Conservation (phyloP, 2,329 filamentous ascomycete genomes). For the Neodidymelliopsis sp. region DNA sequence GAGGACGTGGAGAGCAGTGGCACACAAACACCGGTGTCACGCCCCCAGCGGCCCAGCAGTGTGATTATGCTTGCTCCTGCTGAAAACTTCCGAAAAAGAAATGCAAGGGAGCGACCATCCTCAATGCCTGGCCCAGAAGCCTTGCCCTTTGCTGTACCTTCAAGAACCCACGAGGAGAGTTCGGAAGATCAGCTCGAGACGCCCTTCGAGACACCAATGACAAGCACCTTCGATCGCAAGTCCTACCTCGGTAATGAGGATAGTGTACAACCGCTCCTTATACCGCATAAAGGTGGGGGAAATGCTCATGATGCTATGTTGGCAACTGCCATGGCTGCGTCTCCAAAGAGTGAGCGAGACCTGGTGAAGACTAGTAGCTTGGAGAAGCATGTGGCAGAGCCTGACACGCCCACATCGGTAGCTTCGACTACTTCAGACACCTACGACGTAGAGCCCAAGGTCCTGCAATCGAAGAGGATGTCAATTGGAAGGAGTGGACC, state of each 20-base stretch:
- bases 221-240: constrained; percentile 29
- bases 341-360: constrained; percentile 22
- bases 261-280: constrained; percentile 4
- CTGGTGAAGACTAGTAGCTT: constrained; percentile 20
- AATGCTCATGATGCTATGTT: constrained; percentile 40
- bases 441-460: constrained; percentile 38
- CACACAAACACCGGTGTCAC: constrained; percentile 36
- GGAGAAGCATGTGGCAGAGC: constrained; percentile 27
- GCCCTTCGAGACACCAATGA: constrained; percentile 35
- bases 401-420: constrained; percentile 20
- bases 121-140: constrained; percentile 41
- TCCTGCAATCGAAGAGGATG: constrained; percentile 46
- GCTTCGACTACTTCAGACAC: constrained; percentile 22
- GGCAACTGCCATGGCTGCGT: constrained; percentile 38
- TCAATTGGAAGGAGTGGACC: constrained; percentile 45
- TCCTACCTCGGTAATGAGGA: constrained; percentile 33
- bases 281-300: constrained; percentile 10
- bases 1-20: constrained; percentile 54
- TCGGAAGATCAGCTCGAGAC: constrained; percentile 19
- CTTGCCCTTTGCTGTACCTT: constrained; percentile 28
- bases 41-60: constrained; percentile 38
- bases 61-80: constrained; percentile 38
- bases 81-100: constrained; percentile 27
- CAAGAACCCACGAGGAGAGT: constrained; percentile 1
- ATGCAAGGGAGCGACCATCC: constrained; percentile 34